Evolutionary conservation across 2,329 filamentous ascomycete species (phyloP).

Genomic region (Fusarium setosum): DNA sequence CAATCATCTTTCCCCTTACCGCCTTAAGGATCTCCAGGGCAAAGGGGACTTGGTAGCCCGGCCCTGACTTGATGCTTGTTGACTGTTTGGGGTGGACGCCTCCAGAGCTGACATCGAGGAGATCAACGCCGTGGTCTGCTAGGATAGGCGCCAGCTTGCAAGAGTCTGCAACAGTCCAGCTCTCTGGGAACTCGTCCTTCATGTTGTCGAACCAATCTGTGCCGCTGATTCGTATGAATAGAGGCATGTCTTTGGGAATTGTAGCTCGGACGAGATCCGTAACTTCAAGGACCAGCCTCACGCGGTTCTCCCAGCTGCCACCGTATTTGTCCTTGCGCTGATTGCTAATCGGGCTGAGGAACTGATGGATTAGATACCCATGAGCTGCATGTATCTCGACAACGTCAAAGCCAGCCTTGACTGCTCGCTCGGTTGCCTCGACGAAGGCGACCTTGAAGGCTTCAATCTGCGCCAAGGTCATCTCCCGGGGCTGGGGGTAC

Average conservation of each 20-base stretch:
- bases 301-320: neutral
- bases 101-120: slow-evolving; percentile 75
- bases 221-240: neutral
- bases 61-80: slow-evolving; percentile 57
- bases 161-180: neutral
- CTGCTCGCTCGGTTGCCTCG: neutral
- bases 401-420: neutral
- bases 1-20: slow-evolving; percentile 62
- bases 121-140: slow-evolving; percentile 70
- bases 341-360: neutral
- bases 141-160: neutral
- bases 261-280: neutral
- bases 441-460: neutral
- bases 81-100: slow-evolving; percentile 66
- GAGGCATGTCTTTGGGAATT: neutral
- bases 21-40: slow-evolving; percentile 62
- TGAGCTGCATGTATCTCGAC: neutral
- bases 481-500: neutral
- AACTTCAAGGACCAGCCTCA: neutral
- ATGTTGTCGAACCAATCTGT: neutral
- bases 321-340: neutral
- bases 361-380: neutral
- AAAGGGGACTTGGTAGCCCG: slow-evolving; percentile 75
- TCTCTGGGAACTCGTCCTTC: neutral
- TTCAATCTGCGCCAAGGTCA: neutral